Percentiles rank a stretch among this genome's conserved stretches.
Evolutionary conservation across 75 land plant species (phyloP).

Genomic region (Picea sitchensis): DNA sequence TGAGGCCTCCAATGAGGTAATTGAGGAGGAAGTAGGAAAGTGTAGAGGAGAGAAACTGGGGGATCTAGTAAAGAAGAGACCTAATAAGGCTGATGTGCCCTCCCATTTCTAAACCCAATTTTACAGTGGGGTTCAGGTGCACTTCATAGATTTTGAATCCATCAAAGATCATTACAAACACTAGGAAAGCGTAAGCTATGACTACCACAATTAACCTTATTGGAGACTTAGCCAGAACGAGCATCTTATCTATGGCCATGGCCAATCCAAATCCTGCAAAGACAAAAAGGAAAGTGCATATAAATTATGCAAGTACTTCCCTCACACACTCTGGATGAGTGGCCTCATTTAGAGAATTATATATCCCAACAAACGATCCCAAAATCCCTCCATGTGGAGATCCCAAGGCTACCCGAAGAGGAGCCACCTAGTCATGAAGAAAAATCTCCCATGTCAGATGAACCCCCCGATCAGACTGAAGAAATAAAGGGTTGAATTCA

Average conservation of each 20-base stretch:
- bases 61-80: conserved; percentile 56
- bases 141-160: conserved; percentile 64
- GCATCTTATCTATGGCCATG: conserved; percentile 55
- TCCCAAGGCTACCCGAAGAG: too few species aligned
- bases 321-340: conserved; percentile 36
- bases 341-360: conserved; percentile 22
- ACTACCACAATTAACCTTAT: conserved; percentile 31
- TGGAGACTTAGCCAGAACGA: too few species aligned
- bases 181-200: conserved; percentile 31
- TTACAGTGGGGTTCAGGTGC: conserved; percentile 78
- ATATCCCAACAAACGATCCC: too few species aligned
- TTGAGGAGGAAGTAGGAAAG: conserved; percentile 53
- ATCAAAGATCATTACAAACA: conserved; percentile 25
- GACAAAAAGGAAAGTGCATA: too few species aligned
- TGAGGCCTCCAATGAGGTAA: conserved; percentile 41
- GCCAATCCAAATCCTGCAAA: conserved; percentile 54
- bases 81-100: conserved; percentile 82
- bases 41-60: conserved; percentile 49
- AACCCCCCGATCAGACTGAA: too few species aligned
- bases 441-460: too few species aligned
- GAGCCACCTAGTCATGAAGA: too few species aligned
- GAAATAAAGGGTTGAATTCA: too few species aligned
- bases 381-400: too few species aligned
- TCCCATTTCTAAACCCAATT: conserved; percentile 68
- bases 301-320: conserved; percentile 49